Base-by-base conservation (phyloP, 306 rosid genomes). In the Quercus parvula region DNA sequence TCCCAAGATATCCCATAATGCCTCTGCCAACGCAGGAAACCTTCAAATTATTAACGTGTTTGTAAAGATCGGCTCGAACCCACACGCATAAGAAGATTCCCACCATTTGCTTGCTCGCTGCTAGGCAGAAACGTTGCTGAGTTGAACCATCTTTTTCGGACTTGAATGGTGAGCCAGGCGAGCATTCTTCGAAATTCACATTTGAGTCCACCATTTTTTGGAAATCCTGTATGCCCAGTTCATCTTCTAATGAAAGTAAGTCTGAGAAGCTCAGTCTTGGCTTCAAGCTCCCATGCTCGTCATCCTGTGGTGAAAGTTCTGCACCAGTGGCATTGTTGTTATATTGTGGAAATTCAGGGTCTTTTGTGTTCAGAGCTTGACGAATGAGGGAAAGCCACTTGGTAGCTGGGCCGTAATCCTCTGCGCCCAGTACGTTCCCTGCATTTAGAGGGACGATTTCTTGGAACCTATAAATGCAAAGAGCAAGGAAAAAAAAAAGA, bases 391-490 rank as follows among this genome's bases (percentile, higher is more conserved):
- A 38, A n/a, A 93, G 66, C 99, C 99, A 95, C 51, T 87, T 92
- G 70, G 84, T 82, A 4, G 96, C 90, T 0, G 99, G 97, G 3
- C 89, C 97, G 69, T 81, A 78, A 78, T 95, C 97, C 76, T 93
- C 97, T 0, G 94, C 91, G 27, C 97, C 99, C 51, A 95, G 86
- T 44, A 95, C 97, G 63, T 95, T 95, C 25, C 94, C 96, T 1
- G 99, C 92, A 15, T 91, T 95, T 33, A 95, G 82, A 54, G 98
- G 99, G 18, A 95, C 99, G 4, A 95, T 89, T 88, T 95, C 99
- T 82, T 95, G 97, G 83, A 92, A 95, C 91, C 99, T 94, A 81
- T 2, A 11, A 28, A 28, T 18, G 6, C 6, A 24, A 5, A 46
- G 0, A 1, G 24, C 8, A 24, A 28, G 1, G 4, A 64, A 19